phyloP scores from a whole-genome alignment of 148 eudicot species.

The Heliamphora exappendiculata region DNA sequence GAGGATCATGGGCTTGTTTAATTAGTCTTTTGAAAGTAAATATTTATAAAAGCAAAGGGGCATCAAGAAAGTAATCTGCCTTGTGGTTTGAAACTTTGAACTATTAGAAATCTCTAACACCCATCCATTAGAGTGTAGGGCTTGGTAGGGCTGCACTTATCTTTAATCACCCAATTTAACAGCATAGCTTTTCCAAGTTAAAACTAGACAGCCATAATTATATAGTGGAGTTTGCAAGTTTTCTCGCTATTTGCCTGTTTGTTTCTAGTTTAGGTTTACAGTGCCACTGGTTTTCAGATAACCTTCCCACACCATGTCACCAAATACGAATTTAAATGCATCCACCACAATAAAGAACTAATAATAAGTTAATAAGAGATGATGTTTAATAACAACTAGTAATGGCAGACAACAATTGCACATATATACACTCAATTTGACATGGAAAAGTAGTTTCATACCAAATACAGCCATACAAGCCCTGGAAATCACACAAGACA shows the following conservation, averaged over 20 bases:
- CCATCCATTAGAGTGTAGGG: background rate
- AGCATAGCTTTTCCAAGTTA: background rate
- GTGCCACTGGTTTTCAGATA: background rate
- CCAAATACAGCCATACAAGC: background rate
- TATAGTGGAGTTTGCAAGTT: no score
- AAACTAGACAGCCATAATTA: background rate
- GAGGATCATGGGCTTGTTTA: slow-evolving; percentile 5
- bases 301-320: background rate
- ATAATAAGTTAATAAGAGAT: background rate
- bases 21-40: slow-evolving; percentile 7
- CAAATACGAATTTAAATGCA: background rate
- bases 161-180: no score
- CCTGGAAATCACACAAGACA: slow-evolving; percentile 13
- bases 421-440: background rate
- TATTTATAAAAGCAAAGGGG: background rate
- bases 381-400: background rate
- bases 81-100: slow-evolving; percentile 1
- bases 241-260: background rate
- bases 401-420: background rate
- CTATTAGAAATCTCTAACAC: background rate
- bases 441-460: slow-evolving; percentile 1
- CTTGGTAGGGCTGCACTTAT: background rate
- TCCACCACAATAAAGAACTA: background rate
- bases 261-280: background rate
- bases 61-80: background rate